These are phyloP conservation scores for Fusarium acutatum DNA, from an alignment of 2,329 filamentous ascomycete species.

Conservation along the genomic window DNA sequence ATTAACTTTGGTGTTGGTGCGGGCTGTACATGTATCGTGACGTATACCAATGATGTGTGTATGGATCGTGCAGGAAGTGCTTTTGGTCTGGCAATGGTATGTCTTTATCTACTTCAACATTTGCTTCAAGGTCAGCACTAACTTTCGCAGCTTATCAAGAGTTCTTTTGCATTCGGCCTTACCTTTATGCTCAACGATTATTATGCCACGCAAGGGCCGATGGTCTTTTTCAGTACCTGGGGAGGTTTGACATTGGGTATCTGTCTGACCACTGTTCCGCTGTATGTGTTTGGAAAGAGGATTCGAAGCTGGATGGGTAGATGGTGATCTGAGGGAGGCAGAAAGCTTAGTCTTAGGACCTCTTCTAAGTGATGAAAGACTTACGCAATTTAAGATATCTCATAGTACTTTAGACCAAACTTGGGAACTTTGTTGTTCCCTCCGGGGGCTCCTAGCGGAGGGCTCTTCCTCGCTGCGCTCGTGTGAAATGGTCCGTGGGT, in stretches of 20 bases:
- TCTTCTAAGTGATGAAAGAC: background rate
- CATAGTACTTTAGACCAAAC: background rate
- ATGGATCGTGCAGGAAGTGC: background rate
- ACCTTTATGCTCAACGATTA: conserved; percentile 2
- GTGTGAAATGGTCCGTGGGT: background rate
- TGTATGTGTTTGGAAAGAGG: background rate
- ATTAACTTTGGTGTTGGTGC: background rate
- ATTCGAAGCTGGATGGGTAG: background rate
- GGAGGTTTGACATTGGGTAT: background rate
- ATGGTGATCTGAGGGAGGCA: background rate
- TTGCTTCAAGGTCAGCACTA: background rate
- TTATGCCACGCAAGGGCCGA: background rate
- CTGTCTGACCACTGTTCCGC: background rate
- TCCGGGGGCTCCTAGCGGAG: no score
- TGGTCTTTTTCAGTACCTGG: background rate
- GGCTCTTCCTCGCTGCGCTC: no score
- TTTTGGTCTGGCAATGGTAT: background rate
- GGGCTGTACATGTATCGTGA: background rate
- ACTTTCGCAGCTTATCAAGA: background rate
- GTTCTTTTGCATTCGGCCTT: background rate
- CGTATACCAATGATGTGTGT: background rate
- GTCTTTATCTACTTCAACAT: background rate
- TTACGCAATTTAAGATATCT: background rate
- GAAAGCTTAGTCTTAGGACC: background rate
- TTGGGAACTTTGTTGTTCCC: background rate